Percentiles rank a stretch among this genome's conserved stretches.
These are phyloP conservation scores for Ensete ventricosum DNA, from an alignment of 176 grass and related monocot genomes.

Conservation along the genomic window DNA sequence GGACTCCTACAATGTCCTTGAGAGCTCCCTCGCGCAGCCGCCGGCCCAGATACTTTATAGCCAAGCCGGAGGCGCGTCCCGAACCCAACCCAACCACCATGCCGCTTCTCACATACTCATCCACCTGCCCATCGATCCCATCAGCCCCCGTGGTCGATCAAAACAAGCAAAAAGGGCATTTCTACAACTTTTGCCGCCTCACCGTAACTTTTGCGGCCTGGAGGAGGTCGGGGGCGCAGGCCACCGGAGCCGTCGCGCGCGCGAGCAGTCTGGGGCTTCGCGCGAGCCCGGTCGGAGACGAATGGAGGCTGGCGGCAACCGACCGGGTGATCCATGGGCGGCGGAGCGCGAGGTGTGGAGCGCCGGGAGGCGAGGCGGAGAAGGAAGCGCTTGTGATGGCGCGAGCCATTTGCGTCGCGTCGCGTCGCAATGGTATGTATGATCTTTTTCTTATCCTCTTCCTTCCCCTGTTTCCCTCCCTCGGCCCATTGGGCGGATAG, in stretches of 20 bases:
- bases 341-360: background rate
- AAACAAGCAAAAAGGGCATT: background rate
- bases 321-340: background rate
- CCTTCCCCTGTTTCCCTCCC: no score
- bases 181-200: background rate
- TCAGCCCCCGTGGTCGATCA: background rate
- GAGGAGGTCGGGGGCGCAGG: slow-evolving; percentile 32
- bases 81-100: slow-evolving; percentile 82
- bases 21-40: slow-evolving; percentile 53
- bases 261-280: background rate
- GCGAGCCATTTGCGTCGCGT: background rate
- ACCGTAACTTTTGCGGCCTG: slow-evolving; percentile 60
- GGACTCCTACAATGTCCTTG: slow-evolving; percentile 41
- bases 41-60: slow-evolving; percentile 57
- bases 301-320: no score
- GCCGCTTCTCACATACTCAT: slow-evolving; percentile 65
- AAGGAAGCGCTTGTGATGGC: background rate
- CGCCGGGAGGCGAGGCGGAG: background rate
- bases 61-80: slow-evolving; percentile 58
- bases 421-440: background rate
- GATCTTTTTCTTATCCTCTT: background rate
- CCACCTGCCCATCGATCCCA: slow-evolving; percentile 35
- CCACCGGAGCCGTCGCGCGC: slow-evolving; percentile 1
- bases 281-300: no score
- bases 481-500: no score